Conservation (phyloP, 2,329 filamentous ascomycete genomes). For the Trichophyton schoenleinii region DNA sequence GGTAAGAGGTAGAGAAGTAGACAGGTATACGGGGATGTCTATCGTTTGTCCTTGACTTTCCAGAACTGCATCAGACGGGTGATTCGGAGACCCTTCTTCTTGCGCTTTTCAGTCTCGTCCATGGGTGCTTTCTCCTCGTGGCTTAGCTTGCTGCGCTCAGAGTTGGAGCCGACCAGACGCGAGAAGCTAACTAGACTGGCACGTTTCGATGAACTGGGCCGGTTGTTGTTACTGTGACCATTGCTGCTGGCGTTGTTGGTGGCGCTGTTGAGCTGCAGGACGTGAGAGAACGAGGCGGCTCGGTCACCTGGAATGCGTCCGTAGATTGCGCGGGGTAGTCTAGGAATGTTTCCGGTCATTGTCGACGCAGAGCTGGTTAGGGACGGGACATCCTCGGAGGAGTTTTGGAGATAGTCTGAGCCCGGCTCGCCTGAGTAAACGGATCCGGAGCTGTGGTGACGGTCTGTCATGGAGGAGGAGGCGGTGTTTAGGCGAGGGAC, state of each 20-base stretch:
- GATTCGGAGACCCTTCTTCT: slow-evolving; percentile 34
- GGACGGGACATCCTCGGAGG: slow-evolving; percentile 39
- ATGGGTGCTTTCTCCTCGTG: slow-evolving; percentile 33
- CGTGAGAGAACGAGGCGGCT: slow-evolving; percentile 33
- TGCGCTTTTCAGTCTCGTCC: slow-evolving; percentile 29
- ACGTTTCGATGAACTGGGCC: slow-evolving; percentile 31
- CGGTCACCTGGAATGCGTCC: slow-evolving; percentile 33
- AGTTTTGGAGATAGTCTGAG: slow-evolving; percentile 30
- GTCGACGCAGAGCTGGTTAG: slow-evolving; percentile 39
- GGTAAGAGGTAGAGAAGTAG: not conserved
- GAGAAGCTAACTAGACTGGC: slow-evolving; percentile 39
- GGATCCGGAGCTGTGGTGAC: slow-evolving; percentile 24
- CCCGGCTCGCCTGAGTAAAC: slow-evolving; percentile 22
- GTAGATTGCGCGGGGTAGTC: slow-evolving; percentile 30
- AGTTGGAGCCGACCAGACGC: slow-evolving; percentile 33
- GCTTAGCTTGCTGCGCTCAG: slow-evolving; percentile 34
- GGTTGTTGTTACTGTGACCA: slow-evolving; percentile 24
- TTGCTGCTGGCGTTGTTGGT: slow-evolving; percentile 26
- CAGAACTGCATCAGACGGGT: slow-evolving; percentile 40
- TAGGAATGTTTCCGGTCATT: slow-evolving; percentile 31
- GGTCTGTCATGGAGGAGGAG: slow-evolving; percentile 31
- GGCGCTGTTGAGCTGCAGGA: slow-evolving; percentile 28
- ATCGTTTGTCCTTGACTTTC: slow-evolving; percentile 37
- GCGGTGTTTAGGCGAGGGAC: slow-evolving; percentile 31
- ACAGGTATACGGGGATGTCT: slow-evolving; percentile 10